These are phyloP conservation scores for Zymoseptoria ardabiliae DNA, from an alignment of 2,329 filamentous ascomycete species.

Conservation along the genomic window DNA sequence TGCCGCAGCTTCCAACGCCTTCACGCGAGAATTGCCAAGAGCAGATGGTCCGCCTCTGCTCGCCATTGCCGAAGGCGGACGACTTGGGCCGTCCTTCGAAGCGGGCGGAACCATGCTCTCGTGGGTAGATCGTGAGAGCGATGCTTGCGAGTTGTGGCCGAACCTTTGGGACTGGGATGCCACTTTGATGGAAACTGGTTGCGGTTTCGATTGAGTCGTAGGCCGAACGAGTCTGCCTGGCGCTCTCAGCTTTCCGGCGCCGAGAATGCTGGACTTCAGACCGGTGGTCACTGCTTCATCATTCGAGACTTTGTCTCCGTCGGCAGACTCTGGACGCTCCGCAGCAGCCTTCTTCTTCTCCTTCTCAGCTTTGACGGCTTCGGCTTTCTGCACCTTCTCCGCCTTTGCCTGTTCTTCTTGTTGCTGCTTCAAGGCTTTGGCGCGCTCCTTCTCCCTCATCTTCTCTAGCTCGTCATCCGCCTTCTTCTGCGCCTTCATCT, in stretches of 20 bases:
- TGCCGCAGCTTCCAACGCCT: slow-evolving; percentile 64
- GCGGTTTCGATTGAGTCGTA: slow-evolving; percentile 56
- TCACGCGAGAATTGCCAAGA: slow-evolving; percentile 44
- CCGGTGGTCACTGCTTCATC: slow-evolving; percentile 53
- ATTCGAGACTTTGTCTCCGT: slow-evolving; percentile 36
- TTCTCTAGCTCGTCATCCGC: slow-evolving; percentile 60
- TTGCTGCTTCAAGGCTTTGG: slow-evolving; percentile 55
- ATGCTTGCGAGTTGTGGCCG: slow-evolving; percentile 16
- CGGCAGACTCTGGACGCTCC: slow-evolving; percentile 24
- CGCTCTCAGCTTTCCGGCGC: slow-evolving; percentile 31
- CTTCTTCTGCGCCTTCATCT: slow-evolving; percentile 55
- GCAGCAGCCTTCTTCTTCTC: slow-evolving; percentile 24
- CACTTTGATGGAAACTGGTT: slow-evolving; percentile 65
- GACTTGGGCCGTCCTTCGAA: slow-evolving; percentile 6
- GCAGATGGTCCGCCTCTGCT: slow-evolving; percentile 63
- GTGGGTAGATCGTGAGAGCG: slow-evolving; percentile 19
- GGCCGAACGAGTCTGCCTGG: slow-evolving; percentile 31
- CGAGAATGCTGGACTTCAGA: slow-evolving; percentile 40
- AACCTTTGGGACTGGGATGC: slow-evolving; percentile 39
- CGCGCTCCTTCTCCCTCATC: slow-evolving; percentile 61
- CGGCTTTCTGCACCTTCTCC: slow-evolving; percentile 33
- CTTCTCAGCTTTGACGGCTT: slow-evolving; percentile 31
- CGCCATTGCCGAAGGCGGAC: slow-evolving; percentile 44
- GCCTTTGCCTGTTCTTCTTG: slow-evolving; percentile 35
- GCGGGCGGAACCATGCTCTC: slow-evolving; percentile 27